Conservation (phyloP, 2,329 filamentous ascomycete genomes). For the Trichoderma oligosporum region DNA sequence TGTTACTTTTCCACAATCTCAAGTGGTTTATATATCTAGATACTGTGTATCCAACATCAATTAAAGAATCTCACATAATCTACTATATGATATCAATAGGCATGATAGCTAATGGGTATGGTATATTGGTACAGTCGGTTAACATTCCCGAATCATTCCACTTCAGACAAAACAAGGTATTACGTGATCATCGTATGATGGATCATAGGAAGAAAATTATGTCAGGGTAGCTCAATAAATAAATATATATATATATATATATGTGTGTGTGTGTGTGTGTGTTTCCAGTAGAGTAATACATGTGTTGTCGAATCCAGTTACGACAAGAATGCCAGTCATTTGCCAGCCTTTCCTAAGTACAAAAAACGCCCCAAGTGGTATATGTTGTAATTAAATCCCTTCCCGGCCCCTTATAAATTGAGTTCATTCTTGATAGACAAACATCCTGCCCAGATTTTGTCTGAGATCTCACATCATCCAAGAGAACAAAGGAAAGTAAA, state of each 20-base stretch:
- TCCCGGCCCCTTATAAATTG: background rate
- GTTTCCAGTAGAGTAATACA: background rate
- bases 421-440: background rate
- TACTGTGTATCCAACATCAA: too few species aligned
- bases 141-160: too few species aligned
- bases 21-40: too few species aligned
- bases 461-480: background rate
- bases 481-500: conserved; percentile 14
- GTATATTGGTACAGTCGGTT: too few species aligned
- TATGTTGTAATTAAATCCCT: conserved; percentile 13
- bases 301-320: conserved; percentile 17
- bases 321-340: conserved; percentile 12
- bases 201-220: conserved; percentile 16
- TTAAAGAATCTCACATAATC: too few species aligned
- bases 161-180: too few species aligned
- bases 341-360: background rate
- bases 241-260: background rate
- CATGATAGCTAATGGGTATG: too few species aligned
- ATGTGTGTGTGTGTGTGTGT: background rate
- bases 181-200: background rate
- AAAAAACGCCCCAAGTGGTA: conserved; percentile 23
- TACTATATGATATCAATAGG: too few species aligned
- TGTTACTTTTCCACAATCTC: too few species aligned
- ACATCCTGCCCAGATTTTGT: background rate
- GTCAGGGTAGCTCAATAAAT: too few species aligned